Evolutionary conservation across 169 alveolate genomes (phyloP).

Genomic region (Eimeria nieschulzi): DNA sequence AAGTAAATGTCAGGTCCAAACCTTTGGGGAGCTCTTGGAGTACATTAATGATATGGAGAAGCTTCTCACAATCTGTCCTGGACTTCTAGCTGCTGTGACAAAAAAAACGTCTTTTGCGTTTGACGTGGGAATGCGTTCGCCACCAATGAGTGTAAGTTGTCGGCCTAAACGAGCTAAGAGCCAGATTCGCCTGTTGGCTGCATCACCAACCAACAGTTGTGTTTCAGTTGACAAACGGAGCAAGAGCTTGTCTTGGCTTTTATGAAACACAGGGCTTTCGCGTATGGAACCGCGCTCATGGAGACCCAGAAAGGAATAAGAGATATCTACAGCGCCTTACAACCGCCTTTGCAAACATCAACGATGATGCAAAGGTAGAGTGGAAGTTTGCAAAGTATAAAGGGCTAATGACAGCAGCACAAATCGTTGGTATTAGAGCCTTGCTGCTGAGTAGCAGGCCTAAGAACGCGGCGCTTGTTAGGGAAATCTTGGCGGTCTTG

Average conservation of each 20-base stretch:
- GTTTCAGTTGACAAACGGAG: too few relatives aligned
- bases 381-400: constrained; percentile 52
- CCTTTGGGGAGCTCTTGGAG: constrained; percentile 45
- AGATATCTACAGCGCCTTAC: constrained; percentile 52
- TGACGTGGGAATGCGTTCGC: constrained; percentile 30
- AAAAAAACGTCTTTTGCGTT: constrained; percentile 24
- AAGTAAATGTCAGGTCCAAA: constrained; percentile 31
- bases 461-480: constrained; percentile 48
- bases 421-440: neutral
- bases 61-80: constrained; percentile 45
- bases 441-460: constrained; percentile 39
- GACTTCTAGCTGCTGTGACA: constrained; percentile 29
- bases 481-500: constrained; percentile 27
- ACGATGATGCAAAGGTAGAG: neutral
- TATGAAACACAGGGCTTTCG: constrained; percentile 41
- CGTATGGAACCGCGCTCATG: constrained; percentile 63
- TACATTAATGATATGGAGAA: constrained; percentile 25
- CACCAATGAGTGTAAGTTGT: constrained; percentile 30
- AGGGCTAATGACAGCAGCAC: constrained; percentile 31
- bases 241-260: too few relatives aligned
- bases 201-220: too few relatives aligned
- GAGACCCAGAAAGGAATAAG: constrained; percentile 53
- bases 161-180: neutral
- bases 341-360: constrained; percentile 29
- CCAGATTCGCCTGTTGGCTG: too few relatives aligned